Evolutionary conservation across 2,329 filamentous ascomycete species (phyloP).

Genomic region (Daldinia eschscholtzii): DNA sequence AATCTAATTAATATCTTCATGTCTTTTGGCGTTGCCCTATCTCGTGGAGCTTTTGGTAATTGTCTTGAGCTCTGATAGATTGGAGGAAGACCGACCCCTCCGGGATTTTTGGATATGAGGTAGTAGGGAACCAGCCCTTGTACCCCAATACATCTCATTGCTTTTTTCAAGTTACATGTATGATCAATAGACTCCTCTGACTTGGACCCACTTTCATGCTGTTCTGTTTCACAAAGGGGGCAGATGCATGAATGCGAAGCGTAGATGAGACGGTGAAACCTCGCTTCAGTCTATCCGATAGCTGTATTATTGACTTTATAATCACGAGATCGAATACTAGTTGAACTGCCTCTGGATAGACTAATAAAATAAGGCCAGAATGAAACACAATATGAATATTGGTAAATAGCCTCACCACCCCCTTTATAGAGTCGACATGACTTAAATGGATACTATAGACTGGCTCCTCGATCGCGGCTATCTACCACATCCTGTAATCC

Average conservation of each 20-base stretch:
- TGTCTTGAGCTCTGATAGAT: background rate
- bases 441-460: slow-evolving; percentile 56
- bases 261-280: slow-evolving; percentile 28
- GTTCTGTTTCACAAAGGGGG: slow-evolving; percentile 26
- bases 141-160: background rate
- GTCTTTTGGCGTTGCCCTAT: background rate
- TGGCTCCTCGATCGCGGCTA: slow-evolving; percentile 74
- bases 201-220: slow-evolving; percentile 8
- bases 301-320: background rate
- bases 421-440: background rate
- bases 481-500: slow-evolving; percentile 72
- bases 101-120: too few species aligned
- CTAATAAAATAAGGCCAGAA: background rate
- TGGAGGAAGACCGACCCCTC: too few species aligned
- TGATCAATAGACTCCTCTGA: slow-evolving; percentile 18
- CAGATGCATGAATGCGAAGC: slow-evolving; percentile 29
- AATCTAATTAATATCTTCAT: slow-evolving; percentile 1
- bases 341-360: background rate
- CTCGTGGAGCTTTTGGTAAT: background rate
- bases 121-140: background rate
- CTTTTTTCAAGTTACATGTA: slow-evolving; percentile 10
- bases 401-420: slow-evolving; percentile 21
- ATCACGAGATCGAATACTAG: too few species aligned
- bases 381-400: slow-evolving; percentile 31
- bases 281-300: background rate